phyloP scores from a whole-genome alignment of 306 rosid species.

The Arachis stenosperma region DNA sequence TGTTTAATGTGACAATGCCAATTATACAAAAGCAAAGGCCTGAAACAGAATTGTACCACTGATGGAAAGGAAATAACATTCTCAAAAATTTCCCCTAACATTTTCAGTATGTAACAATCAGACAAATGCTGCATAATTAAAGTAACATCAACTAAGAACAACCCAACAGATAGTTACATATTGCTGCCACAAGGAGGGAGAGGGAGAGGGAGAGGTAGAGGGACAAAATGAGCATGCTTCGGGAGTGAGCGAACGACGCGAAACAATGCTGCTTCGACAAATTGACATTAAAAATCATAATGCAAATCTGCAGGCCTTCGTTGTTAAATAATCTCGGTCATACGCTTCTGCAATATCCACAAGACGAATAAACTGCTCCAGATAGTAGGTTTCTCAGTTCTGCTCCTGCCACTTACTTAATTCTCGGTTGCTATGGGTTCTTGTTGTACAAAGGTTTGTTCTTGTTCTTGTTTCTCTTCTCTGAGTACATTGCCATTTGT shows the following conservation, averaged over 20 bases:
- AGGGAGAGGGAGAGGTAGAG: conserved; percentile 42
- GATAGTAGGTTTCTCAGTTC: conserved; percentile 37
- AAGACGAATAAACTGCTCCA: conserved; percentile 45
- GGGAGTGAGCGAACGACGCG: conserved; percentile 52
- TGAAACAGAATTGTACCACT: conserved; percentile 44
- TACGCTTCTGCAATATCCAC: conserved; percentile 55
- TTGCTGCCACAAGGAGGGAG: conserved; percentile 56
- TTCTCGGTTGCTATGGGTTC: conserved; percentile 54
- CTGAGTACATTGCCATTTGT: conserved; percentile 44
- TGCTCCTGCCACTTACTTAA: conserved; percentile 46
- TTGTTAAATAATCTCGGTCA: conserved; percentile 55
- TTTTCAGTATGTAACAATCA: conserved; percentile 32
- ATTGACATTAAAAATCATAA: conserved; percentile 65
- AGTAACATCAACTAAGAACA: conserved; percentile 52
- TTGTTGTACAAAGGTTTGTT: conserved; percentile 44
- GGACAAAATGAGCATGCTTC: conserved; percentile 65
- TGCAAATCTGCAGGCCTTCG: conserved; percentile 63
- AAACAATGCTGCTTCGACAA: conserved; percentile 69
- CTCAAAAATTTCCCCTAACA: conserved; percentile 64
- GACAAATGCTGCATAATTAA: conserved; percentile 53
- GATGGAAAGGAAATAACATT: conserved; percentile 34
- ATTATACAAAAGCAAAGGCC: conserved; percentile 45
- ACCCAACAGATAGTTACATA: conserved; percentile 66
- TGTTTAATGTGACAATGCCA: conserved; percentile 54
- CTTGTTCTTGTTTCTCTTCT: conserved; percentile 58